Evolutionary conservation across 768 basidiomycete genomes (phyloP), one percentile per base, ranked within the genome.

Genomic region (Tulasnella sp.): DNA sequence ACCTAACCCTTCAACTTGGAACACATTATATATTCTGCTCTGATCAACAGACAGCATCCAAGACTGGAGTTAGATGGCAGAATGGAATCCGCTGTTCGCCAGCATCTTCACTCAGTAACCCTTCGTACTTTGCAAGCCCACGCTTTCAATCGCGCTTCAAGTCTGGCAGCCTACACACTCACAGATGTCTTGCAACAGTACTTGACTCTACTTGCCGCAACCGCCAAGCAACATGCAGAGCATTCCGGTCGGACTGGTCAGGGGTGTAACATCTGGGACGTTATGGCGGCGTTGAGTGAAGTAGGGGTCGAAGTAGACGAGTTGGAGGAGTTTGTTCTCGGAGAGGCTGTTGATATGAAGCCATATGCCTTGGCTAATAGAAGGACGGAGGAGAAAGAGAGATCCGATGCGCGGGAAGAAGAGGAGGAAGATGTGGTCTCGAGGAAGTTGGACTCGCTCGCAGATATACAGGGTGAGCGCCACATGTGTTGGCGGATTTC

Each of bases 151-250:
- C 90, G 93, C 76, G 89, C 94, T 0, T 96, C 95, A 3, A 86
- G 91, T 0, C 92, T 93, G 83, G 93, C 95, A 3, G 88, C 91
- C 14, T 86, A 90, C 37, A 89, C 93, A 24, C 88, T 96, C 73
- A 92, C 93, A 18, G 94, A 93, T 86, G 88, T 95, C 82, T 89
- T 96, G 82, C 89, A 92, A 50, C 91, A 93, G 79, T 96, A 95
- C 85, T 87, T 95, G 80, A 83, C 89, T 14, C 87, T 95, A 37
- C 87, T 95, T 28, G 87, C 93, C 0, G 87, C 90, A 0, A 91
- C 93, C 9, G 92, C 91, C 83, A 92, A 92, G 31, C 91, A 90
- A 83, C 93, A 93, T 83, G 92, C 94, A 0, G 89, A 93, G 80
- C 93, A 94, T 83, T 89, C 93, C 1, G 94, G 93, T n/a, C 86